Base-by-base conservation (phyloP, 148 eudicot species). In the Vaccinium macrocarpon region DNA sequence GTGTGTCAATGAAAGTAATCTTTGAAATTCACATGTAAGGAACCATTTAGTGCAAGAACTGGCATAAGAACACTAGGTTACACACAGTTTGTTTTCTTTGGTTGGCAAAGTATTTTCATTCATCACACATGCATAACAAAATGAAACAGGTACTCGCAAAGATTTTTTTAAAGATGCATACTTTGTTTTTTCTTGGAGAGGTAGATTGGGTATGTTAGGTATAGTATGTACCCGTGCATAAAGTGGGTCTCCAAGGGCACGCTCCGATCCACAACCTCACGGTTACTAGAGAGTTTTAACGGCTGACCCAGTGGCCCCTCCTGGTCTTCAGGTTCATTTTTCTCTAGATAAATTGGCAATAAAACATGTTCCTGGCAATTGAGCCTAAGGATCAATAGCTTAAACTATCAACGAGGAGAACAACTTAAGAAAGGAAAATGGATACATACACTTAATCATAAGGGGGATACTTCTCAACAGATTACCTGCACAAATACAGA, bases 401-500 rank as follows among this genome's bases (percentile, higher is more conserved):
- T n/a, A 76, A 76, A n/a, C 11, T 0, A 18, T 52, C 10, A 53
- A 25, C 6, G n/a, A 49, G 79, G 61, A 15, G 61, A n/a, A 21
- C 68, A n/a, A 61, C n/a, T 61, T 68, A 0, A 27, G 7, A 29
- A 14, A 61, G 15, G 18, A 27, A 68, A 68, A 27, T 68, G 57
- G 56, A 9, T 12, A 85, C 5, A 66, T 14, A 50, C 62, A 25
- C 19, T 25, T 49, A 18, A 18, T 5, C 55, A 25, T n/a, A 5
- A 46, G 11, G 35, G 12, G 52, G n/a, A 64, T 29, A 81, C 6
- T 25, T 49, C 52, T 57, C 49, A 19, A 32, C 48, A n/a, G 6
- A 21, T 48, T 85, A 97, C 99, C 99, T 95, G 98, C 81, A 92
- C 87, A 88, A 95, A 94, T 13, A 95, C 97, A 32, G 91, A 81